Percentiles rank a stretch among this genome's conserved stretches.
Evolutionary conservation across 805 yeast genomes (phyloP).

Genomic region (Torulaspora maleeae): DNA sequence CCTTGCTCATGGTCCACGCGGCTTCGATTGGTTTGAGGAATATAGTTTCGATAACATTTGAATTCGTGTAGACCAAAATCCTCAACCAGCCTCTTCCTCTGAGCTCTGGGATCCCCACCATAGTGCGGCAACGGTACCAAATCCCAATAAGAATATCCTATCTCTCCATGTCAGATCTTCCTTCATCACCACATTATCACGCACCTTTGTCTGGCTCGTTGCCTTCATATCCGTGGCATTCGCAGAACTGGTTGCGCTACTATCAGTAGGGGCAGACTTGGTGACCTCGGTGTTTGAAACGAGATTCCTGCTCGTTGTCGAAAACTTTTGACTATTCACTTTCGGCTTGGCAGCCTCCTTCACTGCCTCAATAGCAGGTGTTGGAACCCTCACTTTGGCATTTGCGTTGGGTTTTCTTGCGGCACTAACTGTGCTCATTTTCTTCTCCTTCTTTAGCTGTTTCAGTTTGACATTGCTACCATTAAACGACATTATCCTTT

Average conservation of each 20-base stretch:
- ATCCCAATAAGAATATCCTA: conserved; percentile 24
- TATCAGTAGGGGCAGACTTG: background rate
- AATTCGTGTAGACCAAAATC: background rate
- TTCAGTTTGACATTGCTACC: background rate
- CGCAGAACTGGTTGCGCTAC: background rate
- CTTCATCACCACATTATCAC: conserved; percentile 7
- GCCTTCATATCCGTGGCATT: conserved; percentile 7
- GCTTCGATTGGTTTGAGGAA: background rate
- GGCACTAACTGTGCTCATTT: background rate
- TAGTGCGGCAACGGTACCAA: conserved; percentile 26
- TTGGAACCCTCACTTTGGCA: background rate
- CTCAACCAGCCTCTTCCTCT: conserved; percentile 1
- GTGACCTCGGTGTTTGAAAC: background rate
- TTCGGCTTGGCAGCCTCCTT: background rate
- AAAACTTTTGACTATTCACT: background rate
- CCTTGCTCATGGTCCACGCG: background rate
- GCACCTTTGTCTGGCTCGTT: conserved; percentile 1
- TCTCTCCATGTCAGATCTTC: conserved; percentile 24
- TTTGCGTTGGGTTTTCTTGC: background rate
- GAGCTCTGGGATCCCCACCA: conserved; percentile 30
- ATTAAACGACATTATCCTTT: conserved; percentile 19
- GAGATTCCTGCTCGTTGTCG: background rate
- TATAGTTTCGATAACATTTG: conserved; percentile 1
- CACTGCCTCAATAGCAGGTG: background rate
- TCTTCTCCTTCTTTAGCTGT: background rate